Conservation (phyloP, 257 asterid species). For the Petunia axillaris region DNA sequence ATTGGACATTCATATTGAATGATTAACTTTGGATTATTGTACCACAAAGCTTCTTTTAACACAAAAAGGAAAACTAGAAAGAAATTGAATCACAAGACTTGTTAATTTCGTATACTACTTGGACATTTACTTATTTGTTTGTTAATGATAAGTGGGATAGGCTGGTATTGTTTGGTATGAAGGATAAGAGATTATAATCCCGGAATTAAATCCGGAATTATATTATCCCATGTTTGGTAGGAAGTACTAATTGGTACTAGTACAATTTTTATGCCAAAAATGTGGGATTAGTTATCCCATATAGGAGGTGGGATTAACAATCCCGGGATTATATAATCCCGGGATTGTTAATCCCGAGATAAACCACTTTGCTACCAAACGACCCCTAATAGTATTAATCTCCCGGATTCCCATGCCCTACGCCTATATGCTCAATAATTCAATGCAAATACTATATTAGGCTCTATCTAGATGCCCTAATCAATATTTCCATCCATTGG, state of each 20-base stretch:
- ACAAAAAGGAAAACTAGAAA: neutral
- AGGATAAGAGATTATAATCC: too few species aligned
- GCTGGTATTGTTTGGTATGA: neutral
- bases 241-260: too few species aligned
- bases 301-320: too few species aligned
- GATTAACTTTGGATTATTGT: neutral
- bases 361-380: too few species aligned
- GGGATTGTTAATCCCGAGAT: too few species aligned
- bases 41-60: neutral
- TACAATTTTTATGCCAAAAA: too few species aligned
- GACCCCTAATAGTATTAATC: neutral
- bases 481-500: neutral
- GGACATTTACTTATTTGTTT: neutral
- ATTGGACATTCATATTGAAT: neutral
- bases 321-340: too few species aligned
- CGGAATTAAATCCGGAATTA: too few species aligned
- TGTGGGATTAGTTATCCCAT: too few species aligned
- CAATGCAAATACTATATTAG: neutral
- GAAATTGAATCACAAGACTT: neutral
- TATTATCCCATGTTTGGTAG: too few species aligned
- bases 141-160: neutral
- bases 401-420: constrained; percentile 18
- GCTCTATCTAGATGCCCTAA: neutral
- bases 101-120: neutral
- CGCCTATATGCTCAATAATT: constrained; percentile 15